Base-by-base conservation (phyloP, 2,329 filamentous ascomycete genomes). In the Microdochium nivale region DNA sequence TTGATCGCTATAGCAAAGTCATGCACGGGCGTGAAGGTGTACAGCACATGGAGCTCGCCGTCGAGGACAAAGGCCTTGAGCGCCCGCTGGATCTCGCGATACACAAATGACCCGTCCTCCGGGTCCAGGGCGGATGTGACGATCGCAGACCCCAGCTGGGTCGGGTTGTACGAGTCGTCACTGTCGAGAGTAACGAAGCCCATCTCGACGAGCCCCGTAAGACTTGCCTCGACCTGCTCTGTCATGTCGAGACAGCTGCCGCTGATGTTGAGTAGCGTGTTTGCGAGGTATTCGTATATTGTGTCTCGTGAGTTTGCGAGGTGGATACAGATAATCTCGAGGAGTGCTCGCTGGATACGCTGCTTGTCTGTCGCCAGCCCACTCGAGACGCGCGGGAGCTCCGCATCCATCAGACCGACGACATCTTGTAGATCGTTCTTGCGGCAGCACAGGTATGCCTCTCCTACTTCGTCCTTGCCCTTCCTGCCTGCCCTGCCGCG, bases 11-110 rank as follows among this genome's bases (percentile, higher is more conserved):
- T 68, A 1, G 69, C 70, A 25, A 73, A 70, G 48, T 79, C 73
- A 48, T 88, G 82, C 2, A 90, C 77, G 0, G 87, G 87, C 0
- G 87, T 90, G 56, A 90, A 90, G 35, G 81, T 83, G 62, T 90
- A 91, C 47, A 90, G 76, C 13, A 88, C 78, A 60, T 90, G 87
- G 82, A 91, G 84, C 55, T 91, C 87, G 3, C 86, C 84, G 60
- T 90, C 86, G 79, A 91, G 84, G 13, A 90, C 87, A 60, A 91
- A 90, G 1, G 84, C 84, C 54, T 78, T 73, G 2, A 90, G 72
- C 0, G 87, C 84, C 57, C 78, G 78, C 52, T 76, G 75, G 48
- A 90, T 72, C 64, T 91, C 87, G 47, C 80, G 74, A 58, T 90
- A 73, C 19, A 90, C 76, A 58, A 90, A 90, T 1, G 88, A 67